These are phyloP conservation scores for Albizia julibrissin DNA, from an alignment of 306 rosid genomes.

Conservation along the genomic window DNA sequence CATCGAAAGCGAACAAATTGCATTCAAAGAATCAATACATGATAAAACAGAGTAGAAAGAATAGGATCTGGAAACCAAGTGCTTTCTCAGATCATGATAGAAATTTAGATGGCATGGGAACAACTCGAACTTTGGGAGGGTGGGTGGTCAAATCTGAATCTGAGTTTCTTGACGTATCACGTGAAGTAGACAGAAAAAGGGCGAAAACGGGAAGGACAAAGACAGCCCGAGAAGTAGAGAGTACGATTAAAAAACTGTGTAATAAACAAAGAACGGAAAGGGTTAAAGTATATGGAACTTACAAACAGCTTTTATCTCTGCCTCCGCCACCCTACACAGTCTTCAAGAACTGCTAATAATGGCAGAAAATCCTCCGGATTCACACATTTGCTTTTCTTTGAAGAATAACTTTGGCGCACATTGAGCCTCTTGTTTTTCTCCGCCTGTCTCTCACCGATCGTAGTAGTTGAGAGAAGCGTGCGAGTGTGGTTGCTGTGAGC, in stretches of 20 bases:
- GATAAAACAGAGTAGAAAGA: constrained; percentile 17
- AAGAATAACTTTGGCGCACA: not conserved
- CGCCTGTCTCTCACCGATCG: not conserved
- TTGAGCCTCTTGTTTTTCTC: not conserved
- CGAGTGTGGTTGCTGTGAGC: not conserved
- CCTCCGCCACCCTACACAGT: not conserved
- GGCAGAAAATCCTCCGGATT: not conserved
- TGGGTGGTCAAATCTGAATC: constrained; percentile 20
- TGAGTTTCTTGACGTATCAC: constrained; percentile 3
- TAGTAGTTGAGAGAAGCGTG: not conserved
- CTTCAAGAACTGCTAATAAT: not conserved
- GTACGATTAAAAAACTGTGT: constrained; percentile 20
- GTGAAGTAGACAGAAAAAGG: constrained; percentile 18
- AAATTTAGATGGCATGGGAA: not conserved
- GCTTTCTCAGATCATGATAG: not conserved
- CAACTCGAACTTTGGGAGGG: not conserved
- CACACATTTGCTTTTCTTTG: not conserved
- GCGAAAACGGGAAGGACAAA: not conserved
- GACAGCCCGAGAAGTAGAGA: not conserved
- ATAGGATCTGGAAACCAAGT: constrained; percentile 21
- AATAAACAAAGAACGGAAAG: not conserved
- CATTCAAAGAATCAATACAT: not conserved
- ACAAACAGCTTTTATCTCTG: not conserved
- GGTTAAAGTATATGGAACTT: constrained; percentile 10
- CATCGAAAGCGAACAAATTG: not conserved